Percentiles rank a stretch among this genome's conserved stretches.
phyloP scores from a whole-genome alignment of 1,284 basidiomycete genomes.

The Kwoniella shivajii region DNA sequence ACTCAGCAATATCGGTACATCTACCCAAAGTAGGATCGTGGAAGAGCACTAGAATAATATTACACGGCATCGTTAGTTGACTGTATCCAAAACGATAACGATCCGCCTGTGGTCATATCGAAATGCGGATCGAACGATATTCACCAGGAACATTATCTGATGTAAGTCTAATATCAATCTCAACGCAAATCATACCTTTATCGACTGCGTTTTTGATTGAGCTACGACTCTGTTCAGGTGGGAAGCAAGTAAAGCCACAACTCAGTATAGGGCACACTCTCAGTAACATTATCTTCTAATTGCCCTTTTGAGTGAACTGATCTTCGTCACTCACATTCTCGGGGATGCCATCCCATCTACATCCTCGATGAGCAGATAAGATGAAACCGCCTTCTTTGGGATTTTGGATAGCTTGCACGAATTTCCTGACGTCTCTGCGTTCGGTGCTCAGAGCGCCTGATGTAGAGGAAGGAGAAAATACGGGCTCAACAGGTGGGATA shows the following conservation, averaged over 20 bases:
- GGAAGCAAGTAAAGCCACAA: no score
- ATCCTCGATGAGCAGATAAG: conserved; percentile 19
- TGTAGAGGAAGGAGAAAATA: no score
- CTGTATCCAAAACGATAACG: background rate
- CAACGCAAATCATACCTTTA: conserved; percentile 16
- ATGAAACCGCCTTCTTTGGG: conserved; percentile 8
- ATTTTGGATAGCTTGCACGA: conserved; percentile 3
- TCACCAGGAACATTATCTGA: conserved; percentile 15
- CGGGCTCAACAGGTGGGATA: no score
- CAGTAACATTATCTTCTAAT: no score
- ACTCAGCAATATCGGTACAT: conserved; percentile 18
- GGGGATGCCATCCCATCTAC: conserved; percentile 15
- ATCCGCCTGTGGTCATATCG: background rate
- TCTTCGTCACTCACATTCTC: conserved; percentile 15
- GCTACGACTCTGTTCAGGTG: conserved; percentile 9
- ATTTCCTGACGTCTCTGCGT: background rate
- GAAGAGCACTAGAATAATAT: conserved; percentile 9
- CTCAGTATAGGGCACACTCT: background rate
- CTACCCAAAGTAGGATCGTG: conserved; percentile 20
- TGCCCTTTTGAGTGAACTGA: no score
- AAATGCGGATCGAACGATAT: background rate
- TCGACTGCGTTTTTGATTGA: conserved; percentile 10
- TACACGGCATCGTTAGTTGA: background rate
- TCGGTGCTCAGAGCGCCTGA: no score
- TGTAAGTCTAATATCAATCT: conserved; percentile 20